Conservation (phyloP, 768 basidiomycete species). For the Rubroboletus satanas region DNA sequence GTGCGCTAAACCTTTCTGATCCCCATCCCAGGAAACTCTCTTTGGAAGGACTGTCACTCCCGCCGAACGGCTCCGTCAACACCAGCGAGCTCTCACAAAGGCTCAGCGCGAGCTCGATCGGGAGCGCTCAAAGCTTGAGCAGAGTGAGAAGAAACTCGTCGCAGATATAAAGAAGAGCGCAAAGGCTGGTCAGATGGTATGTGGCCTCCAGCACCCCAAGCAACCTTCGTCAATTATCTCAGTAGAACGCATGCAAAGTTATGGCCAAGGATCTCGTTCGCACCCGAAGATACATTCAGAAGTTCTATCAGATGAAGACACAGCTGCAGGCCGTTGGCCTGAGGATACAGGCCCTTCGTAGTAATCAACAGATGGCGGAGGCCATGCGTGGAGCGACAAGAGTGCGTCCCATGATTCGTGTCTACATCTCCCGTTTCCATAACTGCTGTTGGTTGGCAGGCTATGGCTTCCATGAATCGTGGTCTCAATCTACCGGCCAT, state of each 20-base stretch:
- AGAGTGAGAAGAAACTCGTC: slow-evolving; percentile 95
- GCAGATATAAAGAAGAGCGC: slow-evolving; percentile 95
- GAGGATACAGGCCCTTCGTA: slow-evolving; percentile 92
- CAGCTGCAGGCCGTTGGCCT: slow-evolving; percentile 95
- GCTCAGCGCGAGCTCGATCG: slow-evolving; percentile 98
- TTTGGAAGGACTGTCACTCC: slow-evolving; percentile 95
- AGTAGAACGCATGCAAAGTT: slow-evolving; percentile 95
- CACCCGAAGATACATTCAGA: slow-evolving; percentile 92
- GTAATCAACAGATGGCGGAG: slow-evolving; percentile 98
- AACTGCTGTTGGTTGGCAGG: slow-evolving; percentile 44
- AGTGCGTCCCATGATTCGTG: slow-evolving; percentile 45
- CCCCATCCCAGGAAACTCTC: slow-evolving; percentile 73
- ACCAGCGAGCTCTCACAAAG: slow-evolving; percentile 93
- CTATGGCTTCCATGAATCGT: slow-evolving; percentile 97
- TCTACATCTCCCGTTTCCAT: not conserved
- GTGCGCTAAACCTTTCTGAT: slow-evolving; percentile 8
- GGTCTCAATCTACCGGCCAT: slow-evolving; percentile 94
- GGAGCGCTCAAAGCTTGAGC: slow-evolving; percentile 90
- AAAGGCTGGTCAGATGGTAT: slow-evolving; percentile 90
- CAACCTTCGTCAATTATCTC: slow-evolving; percentile 18
- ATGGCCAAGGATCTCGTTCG: slow-evolving; percentile 99
- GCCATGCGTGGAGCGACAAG: slow-evolving; percentile 98
- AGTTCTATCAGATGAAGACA: slow-evolving; percentile 98
- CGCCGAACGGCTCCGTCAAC: slow-evolving; percentile 93
- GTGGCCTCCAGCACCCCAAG: slow-evolving; percentile 13